Base-by-base conservation (phyloP, 2,329 filamentous ascomycete genomes). In the Ophiocordyceps camponoti-floridani region DNA sequence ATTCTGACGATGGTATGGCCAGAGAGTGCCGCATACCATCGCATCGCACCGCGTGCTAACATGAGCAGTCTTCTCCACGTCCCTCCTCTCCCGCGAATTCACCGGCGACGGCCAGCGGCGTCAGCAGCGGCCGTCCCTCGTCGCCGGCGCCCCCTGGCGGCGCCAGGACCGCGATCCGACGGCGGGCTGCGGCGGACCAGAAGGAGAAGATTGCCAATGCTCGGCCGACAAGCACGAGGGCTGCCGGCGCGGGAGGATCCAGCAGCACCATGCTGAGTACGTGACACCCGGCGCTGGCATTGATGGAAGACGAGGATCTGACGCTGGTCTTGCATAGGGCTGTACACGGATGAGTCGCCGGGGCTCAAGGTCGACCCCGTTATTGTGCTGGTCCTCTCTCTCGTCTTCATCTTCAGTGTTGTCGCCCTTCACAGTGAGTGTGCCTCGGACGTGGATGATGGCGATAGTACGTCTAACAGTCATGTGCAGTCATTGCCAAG, bases 351-450 rank as follows among this genome's bases (percentile, higher is more conserved):
- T 62, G 91, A 98, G 72, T 94, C 85, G 52, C 91, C 91, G 47
- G 91, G 91, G 50, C 72, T 98, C 57, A 94, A 95, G 72, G 91
- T 98, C 52, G 91, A 98, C 64, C 91, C 91, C 19, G 91, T 98
- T 48, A 88, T 98, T 52, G 89, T 98, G 51, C 75, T 98, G 59
- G 91, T 95, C 54, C 74, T 98, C 55, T 94, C 86, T 58, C 77
- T 98, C 56, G 91, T 94, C 50, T 98, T 98, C 67, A 98, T 98
- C 66, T 95, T 98, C 71, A 91, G 84, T 59, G 91, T 98, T 60
- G 91, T 98, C 58, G 88, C 87, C 54, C 74, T 98, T 60, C 91
- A 98, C 70, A 87, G 91, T 96, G 79, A 56, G 85, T 72, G 26
- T 3, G 4, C 11, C 11, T 42, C 41, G 3, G 18, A n/a, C 18